These are phyloP conservation scores for Thalassiosira allenii DNA, from an alignment of 352 stramenopile species.

Conservation along the genomic window DNA sequence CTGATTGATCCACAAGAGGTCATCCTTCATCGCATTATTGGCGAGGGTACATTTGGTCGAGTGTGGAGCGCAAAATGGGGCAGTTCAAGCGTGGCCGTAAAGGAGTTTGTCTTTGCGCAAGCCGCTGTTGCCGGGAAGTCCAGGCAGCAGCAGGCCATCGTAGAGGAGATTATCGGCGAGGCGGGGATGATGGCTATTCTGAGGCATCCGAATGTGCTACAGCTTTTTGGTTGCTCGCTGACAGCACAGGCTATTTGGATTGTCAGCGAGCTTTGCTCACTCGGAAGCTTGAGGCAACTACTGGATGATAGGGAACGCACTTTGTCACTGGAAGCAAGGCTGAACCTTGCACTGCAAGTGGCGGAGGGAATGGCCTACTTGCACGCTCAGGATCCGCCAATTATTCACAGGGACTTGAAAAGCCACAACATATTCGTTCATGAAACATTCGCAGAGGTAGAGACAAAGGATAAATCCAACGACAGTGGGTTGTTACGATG, in stretches of 20 bases:
- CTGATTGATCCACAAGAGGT: constrained; percentile 87
- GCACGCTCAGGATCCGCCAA: constrained; percentile 87
- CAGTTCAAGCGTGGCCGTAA: constrained; percentile 87
- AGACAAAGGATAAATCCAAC: constrained; percentile 55
- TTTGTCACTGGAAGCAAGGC: constrained; percentile 64
- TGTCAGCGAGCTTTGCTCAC: constrained; percentile 88
- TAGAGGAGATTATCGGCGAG: constrained; percentile 90
- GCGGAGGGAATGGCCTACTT: constrained; percentile 89
- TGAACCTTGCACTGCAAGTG: constrained; percentile 87
- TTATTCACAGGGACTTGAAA: constrained; percentile 90
- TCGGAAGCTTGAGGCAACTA: constrained; percentile 86
- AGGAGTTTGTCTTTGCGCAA: constrained; percentile 91
- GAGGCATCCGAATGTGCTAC: constrained; percentile 88
- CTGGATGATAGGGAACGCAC: constrained; percentile 82
- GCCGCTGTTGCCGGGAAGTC: constrained; percentile 88
- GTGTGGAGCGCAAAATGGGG: constrained; percentile 89
- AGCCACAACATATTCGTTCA: constrained; percentile 90
- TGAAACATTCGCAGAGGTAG: constrained; percentile 86
- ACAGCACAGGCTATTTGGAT: constrained; percentile 91
- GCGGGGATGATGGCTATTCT: constrained; percentile 90
- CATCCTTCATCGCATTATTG: constrained; percentile 87
- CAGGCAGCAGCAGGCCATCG: constrained; percentile 88
- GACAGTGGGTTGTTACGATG: constrained; percentile 52
- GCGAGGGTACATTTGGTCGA: constrained; percentile 88
- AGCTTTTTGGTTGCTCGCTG: constrained; percentile 88